Conservation (phyloP, 257 asterid genomes). For the Solanum ahanhuiri region DNA sequence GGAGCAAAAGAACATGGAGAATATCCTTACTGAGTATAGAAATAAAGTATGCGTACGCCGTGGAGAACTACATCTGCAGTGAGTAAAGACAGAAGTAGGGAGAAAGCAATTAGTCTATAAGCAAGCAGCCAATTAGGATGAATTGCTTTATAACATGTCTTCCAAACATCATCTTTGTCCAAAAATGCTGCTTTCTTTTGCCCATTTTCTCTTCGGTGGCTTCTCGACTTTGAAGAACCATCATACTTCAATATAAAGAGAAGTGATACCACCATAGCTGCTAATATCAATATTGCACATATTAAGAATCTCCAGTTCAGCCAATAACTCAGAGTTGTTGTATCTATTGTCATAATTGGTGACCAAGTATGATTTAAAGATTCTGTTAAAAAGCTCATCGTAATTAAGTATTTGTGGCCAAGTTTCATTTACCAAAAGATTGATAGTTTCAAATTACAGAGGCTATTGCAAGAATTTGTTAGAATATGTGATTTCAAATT, state of each 20-base stretch:
- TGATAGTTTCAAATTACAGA: neutral
- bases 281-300: conserved; percentile 50
- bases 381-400: conserved; percentile 35
- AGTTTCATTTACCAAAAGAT: neutral
- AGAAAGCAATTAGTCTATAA: conserved; percentile 54
- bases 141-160: conserved; percentile 39
- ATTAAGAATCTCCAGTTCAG: conserved; percentile 79
- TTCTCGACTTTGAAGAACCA: conserved; percentile 27
- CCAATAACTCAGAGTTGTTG: conserved; percentile 67
- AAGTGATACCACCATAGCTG: conserved; percentile 31
- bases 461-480: neutral
- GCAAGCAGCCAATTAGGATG: conserved; percentile 69
- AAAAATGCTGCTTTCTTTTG: conserved; percentile 27
- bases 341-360: conserved; percentile 38
- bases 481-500: neutral
- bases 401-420: neutral
- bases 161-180: conserved; percentile 64
- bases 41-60: conserved; percentile 29
- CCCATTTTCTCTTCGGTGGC: conserved; percentile 6
- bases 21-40: conserved; percentile 68
- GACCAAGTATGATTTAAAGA: conserved; percentile 21
- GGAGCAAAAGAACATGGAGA: neutral
- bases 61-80: conserved; percentile 35
- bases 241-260: conserved; percentile 64
- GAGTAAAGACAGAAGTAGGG: conserved; percentile 36